A percentile compares a stretch with the other conserved stretches of the same genome.
phyloP scores from a whole-genome alignment of 768 basidiomycete genomes.

The Hygrophorus pudorinus region DNA sequence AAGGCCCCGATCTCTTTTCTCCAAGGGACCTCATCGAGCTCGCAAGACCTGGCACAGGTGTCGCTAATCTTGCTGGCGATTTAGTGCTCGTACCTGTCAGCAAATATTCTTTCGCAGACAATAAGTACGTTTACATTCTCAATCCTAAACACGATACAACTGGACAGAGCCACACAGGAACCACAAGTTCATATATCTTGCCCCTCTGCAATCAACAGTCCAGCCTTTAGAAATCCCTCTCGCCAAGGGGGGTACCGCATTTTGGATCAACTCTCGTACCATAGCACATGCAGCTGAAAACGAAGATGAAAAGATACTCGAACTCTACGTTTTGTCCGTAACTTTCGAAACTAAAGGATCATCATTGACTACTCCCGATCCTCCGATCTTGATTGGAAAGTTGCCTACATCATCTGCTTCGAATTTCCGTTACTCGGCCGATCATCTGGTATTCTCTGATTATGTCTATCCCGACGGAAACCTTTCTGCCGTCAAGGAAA shows the following conservation, averaged over 20 bases:
- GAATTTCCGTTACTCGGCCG: constrained; percentile 61
- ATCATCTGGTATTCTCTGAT: constrained; percentile 76
- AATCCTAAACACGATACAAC: background rate
- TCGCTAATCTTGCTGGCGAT: constrained; percentile 61
- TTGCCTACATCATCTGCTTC: constrained; percentile 58
- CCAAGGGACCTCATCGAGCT: constrained; percentile 65
- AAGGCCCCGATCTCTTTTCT: constrained; percentile 50
- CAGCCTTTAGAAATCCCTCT: constrained; percentile 49
- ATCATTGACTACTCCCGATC: constrained; percentile 24
- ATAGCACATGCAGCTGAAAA: constrained; percentile 57
- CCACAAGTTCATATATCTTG: constrained; percentile 55
- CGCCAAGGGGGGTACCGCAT: constrained; percentile 59
- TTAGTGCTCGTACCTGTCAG: constrained; percentile 56
- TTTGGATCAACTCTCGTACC: constrained; percentile 71
- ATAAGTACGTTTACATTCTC: constrained; percentile 38
- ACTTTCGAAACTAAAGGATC: constrained; percentile 22
- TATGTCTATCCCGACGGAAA: constrained; percentile 71
- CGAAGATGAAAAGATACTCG: constrained; percentile 37
- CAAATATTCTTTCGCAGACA: constrained; percentile 63
- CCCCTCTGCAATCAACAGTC: constrained; percentile 42
- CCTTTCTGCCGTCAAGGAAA: constrained; percentile 53
- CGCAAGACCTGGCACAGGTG: constrained; percentile 52
- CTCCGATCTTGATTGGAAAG: constrained; percentile 44
- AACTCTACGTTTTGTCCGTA: constrained; percentile 54
- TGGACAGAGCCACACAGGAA: constrained; percentile 34